Base-by-base conservation (phyloP, 2,329 filamentous ascomycete species). In the Dactylellina drechsleri region DNA sequence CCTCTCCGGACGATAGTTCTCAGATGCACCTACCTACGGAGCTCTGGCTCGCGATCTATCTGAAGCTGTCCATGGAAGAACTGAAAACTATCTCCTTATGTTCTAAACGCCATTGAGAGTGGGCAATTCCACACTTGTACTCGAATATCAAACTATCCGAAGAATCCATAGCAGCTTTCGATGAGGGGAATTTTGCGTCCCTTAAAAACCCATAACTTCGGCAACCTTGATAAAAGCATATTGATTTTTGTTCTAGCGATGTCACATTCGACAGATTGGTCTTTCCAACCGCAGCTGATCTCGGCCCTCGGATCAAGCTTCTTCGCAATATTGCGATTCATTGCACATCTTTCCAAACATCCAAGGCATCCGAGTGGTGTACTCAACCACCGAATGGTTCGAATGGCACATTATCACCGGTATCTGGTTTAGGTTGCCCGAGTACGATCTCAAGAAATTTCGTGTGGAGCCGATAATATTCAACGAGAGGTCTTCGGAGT, bases 51-150 rank as follows among this genome's bases (percentile, higher is more conserved):
- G 2, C 16, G 10, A 47, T 71, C 18, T 31, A 58, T 26, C 8
- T 1, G 1, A 40, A 71, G 12, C 18, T 71, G 1, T 7, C 23
- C 4, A 15, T 28, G 1, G 10, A 1, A 10, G 58, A 64, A 16
- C 50, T 71, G 26, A 71, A 71, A 31, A n/a, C 58, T 1, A 15
- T 62, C 8, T 71, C 66, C 4, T 23, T 40, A 8, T 64, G 66
- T 16, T 71, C 66, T 12, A 64, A 43, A 26, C 16, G 6, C 6
- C 49, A 62, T 12, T 58, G 52, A 47, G 15, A 13, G 8, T 47
- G 43, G 15, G 49, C 10, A 3, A 52, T 20, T 52, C 49, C 20
- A n/a, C 43, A 18, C 4, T n/a, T 47, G 43, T 47, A n/a, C 43
- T 18, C 4, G 7, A 15, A 47, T n/a, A 15, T 47, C 43, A 47